phyloP scores from a whole-genome alignment of 768 basidiomycete species.

The Boletus speciosus region DNA sequence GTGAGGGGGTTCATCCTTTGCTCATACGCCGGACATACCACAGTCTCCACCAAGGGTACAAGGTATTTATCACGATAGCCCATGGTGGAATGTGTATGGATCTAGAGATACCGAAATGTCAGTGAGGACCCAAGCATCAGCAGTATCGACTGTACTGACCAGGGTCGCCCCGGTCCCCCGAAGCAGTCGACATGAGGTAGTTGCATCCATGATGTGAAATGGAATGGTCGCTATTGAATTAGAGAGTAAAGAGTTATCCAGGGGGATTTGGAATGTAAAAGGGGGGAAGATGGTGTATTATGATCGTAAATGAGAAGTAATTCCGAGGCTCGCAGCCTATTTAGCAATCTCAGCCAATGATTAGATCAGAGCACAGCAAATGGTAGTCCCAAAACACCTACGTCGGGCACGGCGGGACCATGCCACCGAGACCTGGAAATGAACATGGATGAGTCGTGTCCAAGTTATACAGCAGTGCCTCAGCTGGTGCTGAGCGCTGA shows the following conservation, averaged over 20 bases:
- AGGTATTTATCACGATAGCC: conserved; percentile 1
- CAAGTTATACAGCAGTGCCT: not conserved
- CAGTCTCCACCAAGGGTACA: not conserved
- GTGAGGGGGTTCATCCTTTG: not conserved
- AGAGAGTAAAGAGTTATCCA: not conserved
- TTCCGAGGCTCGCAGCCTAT: conserved; percentile 12
- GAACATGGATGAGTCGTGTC: not conserved
- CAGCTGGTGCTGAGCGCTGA: not conserved
- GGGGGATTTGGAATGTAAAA: not conserved
- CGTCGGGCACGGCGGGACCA: conserved; percentile 1
- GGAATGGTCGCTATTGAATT: not conserved
- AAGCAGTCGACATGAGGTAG: not conserved
- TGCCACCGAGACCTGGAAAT: not conserved
- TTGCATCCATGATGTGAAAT: conserved; percentile 5
- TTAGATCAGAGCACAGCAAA: conserved; percentile 20
- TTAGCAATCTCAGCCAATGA: conserved; percentile 9
- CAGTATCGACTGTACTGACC: conserved; percentile 3
- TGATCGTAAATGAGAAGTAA: not conserved
- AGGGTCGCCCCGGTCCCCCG: conserved; percentile 1
- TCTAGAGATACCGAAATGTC: conserved; percentile 1
- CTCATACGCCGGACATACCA: not conserved
- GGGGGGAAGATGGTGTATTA: not conserved
- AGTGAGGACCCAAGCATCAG: not conserved
- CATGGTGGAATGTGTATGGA: not conserved
- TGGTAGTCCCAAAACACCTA: not conserved